These are phyloP conservation scores for Euptelea pleiosperma DNA, from an alignment of 164 flowering plant species.

Conservation along the genomic window DNA sequence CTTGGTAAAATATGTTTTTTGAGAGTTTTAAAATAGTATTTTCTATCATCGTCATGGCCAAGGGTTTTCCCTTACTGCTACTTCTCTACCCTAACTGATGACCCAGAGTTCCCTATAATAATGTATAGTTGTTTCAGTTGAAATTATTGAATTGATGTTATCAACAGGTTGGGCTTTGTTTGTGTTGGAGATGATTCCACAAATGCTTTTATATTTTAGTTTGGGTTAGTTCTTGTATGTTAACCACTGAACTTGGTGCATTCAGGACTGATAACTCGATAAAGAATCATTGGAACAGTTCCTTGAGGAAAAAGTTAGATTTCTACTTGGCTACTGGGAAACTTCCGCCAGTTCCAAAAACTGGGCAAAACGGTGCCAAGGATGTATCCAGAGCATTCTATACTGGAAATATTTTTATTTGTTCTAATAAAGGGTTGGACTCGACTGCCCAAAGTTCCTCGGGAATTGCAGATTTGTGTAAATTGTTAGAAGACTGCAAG, in stretches of 20 bases:
- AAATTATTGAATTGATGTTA: background rate
- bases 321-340: constrained; percentile 72
- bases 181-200: background rate
- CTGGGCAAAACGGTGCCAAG: constrained; percentile 35
- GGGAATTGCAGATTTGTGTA: constrained; percentile 37
- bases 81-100: background rate
- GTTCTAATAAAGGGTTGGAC: constrained; percentile 39
- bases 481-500: constrained; percentile 39
- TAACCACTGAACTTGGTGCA: constrained; percentile 7
- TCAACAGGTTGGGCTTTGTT: background rate
- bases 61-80: background rate
- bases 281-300: constrained; percentile 99
- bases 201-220: background rate
- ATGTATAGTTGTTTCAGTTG: background rate
- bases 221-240: background rate
- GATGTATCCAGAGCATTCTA: constrained; percentile 28
- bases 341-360: constrained; percentile 58
- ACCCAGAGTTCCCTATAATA: background rate
- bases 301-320: constrained; percentile 82
- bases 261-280: constrained; percentile 95
- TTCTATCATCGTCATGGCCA: background rate
- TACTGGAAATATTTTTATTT: constrained; percentile 22
- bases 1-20: no score
- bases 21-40: no score
- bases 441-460: constrained; percentile 43